These are phyloP conservation scores for Beauveria rudraprayagi DNA, from an alignment of 2,329 filamentous ascomycete species.

Conservation along the genomic window DNA sequence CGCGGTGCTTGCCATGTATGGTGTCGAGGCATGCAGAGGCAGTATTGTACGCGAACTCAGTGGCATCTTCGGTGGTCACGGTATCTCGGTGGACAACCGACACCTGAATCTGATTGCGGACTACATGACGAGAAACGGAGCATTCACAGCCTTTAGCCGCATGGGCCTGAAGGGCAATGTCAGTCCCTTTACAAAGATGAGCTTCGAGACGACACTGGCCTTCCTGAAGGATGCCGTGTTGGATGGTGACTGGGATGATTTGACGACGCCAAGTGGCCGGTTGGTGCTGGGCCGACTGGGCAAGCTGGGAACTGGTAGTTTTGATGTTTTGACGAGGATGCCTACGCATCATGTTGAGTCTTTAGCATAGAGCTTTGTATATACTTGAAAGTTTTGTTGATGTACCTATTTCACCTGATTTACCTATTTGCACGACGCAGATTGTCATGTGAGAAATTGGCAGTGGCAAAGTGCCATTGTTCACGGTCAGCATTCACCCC, in stretches of 20 bases:
- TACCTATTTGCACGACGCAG: neutral
- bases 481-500: slow-evolving; percentile 5
- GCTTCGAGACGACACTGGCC: slow-evolving; percentile 92
- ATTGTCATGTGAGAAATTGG: neutral
- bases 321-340: slow-evolving; percentile 69
- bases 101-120: slow-evolving; percentile 95
- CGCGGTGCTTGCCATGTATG: slow-evolving; percentile 76
- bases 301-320: slow-evolving; percentile 80
- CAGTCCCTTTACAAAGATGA: slow-evolving; percentile 96
- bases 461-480: neutral
- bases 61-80: slow-evolving; percentile 80
- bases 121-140: slow-evolving; percentile 91
- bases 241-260: slow-evolving; percentile 82
- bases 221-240: slow-evolving; percentile 90
- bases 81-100: slow-evolving; percentile 82
- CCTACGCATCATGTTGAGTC: slow-evolving; percentile 42
- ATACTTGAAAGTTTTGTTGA: neutral
- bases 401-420: neutral
- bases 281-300: slow-evolving; percentile 82
- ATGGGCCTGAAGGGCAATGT: slow-evolving; percentile 79
- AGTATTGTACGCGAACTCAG: slow-evolving; percentile 83
- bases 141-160: slow-evolving; percentile 85
- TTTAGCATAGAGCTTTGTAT: slow-evolving; percentile 13
- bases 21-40: slow-evolving; percentile 83
- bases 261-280: slow-evolving; percentile 75